These are phyloP conservation scores for Alternaria longipes DNA, from an alignment of 2,329 filamentous ascomycete genomes.

Conservation along the genomic window DNA sequence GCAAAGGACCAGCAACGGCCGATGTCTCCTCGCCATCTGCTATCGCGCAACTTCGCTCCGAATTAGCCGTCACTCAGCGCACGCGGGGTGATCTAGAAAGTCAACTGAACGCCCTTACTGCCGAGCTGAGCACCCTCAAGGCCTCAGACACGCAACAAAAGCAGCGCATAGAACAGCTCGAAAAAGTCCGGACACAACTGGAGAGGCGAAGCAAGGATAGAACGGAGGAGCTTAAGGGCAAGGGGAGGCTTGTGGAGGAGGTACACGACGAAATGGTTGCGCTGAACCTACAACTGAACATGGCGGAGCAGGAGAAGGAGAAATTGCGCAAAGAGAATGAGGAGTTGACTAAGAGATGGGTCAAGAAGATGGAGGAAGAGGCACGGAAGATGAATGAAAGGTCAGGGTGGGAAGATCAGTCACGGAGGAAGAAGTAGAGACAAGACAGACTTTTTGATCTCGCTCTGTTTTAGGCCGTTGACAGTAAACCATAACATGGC, in stretches of 20 bases:
- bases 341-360: constrained; percentile 89
- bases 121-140: constrained; percentile 72
- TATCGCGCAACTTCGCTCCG: constrained; percentile 58
- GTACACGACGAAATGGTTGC: constrained; percentile 94
- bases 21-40: constrained; percentile 26
- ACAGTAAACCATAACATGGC: too few species aligned
- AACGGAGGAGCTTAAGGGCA: constrained; percentile 85
- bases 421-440: constrained; percentile 24
- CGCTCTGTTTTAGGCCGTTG: not conserved
- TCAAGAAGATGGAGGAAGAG: constrained; percentile 85
- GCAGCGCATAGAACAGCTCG: constrained; percentile 68
- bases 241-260: constrained; percentile 83
- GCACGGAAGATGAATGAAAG: constrained; percentile 81
- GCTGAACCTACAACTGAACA: constrained; percentile 84
- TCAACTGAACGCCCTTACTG: constrained; percentile 68
- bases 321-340: constrained; percentile 83
- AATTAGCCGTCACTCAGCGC: constrained; percentile 80
- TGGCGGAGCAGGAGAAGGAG: constrained; percentile 79
- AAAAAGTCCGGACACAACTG: constrained; percentile 69
- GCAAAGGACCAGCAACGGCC: constrained; percentile 27
- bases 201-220: constrained; percentile 76
- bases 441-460: not conserved
- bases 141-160: constrained; percentile 67
- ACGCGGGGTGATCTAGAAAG: constrained; percentile 74
- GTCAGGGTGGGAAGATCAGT: constrained; percentile 41